These are phyloP conservation scores for Pestalotiopsis sp. DNA, from an alignment of 2,329 filamentous ascomycete genomes.

Conservation along the genomic window DNA sequence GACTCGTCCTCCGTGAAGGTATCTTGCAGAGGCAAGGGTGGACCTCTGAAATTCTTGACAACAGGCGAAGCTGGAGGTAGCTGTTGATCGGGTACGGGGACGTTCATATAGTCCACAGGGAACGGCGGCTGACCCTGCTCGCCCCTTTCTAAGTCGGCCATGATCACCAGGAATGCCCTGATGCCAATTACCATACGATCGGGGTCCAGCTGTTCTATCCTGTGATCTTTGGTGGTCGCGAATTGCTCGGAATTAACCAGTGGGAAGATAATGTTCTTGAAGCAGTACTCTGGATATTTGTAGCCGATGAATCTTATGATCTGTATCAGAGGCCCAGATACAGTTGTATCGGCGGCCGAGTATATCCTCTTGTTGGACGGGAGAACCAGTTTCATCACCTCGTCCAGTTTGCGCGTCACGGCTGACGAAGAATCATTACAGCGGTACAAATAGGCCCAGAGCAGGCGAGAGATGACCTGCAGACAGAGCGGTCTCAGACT, in stretches of 20 bases:
- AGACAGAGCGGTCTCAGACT: slow-evolving; percentile 77
- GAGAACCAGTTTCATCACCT: slow-evolving; percentile 83
- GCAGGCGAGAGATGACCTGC: slow-evolving; percentile 84
- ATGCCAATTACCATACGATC: slow-evolving; percentile 98
- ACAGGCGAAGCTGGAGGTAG: slow-evolving; percentile 50
- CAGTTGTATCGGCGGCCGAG: slow-evolving; percentile 79
- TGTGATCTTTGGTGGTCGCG: slow-evolving; percentile 72
- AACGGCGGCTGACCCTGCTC: slow-evolving; percentile 81
- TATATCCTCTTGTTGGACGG: slow-evolving; percentile 80
- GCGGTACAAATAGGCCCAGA: slow-evolving; percentile 95
- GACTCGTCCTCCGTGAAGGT: slow-evolving; percentile 58
- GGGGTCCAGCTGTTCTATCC: slow-evolving; percentile 90
- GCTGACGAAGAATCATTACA: slow-evolving; percentile 71
- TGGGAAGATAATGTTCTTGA: slow-evolving; percentile 90
- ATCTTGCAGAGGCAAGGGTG: slow-evolving; percentile 27
- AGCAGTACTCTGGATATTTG: slow-evolving; percentile 92
- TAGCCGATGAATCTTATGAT: slow-evolving; percentile 93
- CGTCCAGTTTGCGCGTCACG: slow-evolving; percentile 81
- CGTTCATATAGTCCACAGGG: slow-evolving; percentile 64
- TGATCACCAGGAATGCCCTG: slow-evolving; percentile 87
- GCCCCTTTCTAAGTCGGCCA: slow-evolving; percentile 88
- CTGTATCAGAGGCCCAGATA: slow-evolving; percentile 89
- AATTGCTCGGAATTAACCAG: slow-evolving; percentile 93
- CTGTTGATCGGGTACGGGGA: slow-evolving; percentile 44
- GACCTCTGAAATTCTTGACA: slow-evolving; percentile 40